Evolutionary conservation across 148 eudicot genomes (phyloP), one percentile per base, ranked within the genome.

Genomic region (Diospyros kaki): DNA sequence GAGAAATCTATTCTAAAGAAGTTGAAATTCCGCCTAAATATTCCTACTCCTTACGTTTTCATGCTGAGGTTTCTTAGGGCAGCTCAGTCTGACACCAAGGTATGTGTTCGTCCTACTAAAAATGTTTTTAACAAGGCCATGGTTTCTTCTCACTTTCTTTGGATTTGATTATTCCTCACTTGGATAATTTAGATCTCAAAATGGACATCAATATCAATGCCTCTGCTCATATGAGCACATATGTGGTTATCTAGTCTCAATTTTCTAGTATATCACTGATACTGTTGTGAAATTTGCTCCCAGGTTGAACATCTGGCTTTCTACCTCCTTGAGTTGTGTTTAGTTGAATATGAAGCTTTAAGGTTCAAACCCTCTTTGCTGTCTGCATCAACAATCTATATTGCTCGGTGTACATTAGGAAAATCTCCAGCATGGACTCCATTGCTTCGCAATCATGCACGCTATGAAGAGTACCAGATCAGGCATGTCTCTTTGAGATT

Each of bases 1-100:
- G 98, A 94, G 85, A 86, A 83, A 76, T 77, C 83, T 58, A 83
- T 94, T 17, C 81, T 94, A 56, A 86, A 74, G 89, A 84, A 82
- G 84, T 84, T 94, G 72, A 92, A 90, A 78, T 94, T 94, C 51
- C 93, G 98, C 68, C 72, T 94, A 73, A 92, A 89, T 84, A 77
- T 86, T 64, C 97, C 98, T 10, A 95, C 98, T 65, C 85, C 91
- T 63, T 95, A 90, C 65, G 91, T 92, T 73, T 95, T 95, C 83
- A 95, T 95, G 97, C 85, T 92, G 66, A 85, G 97, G 68, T 89
- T 95, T 73, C 91, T 92, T 54, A 95, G 84, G 84, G 98, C 98
- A 75, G 86, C 98, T 76, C 86, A 85, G 72, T 80, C 92, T 15
- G 91, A 82, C 75, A 81, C 69, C 77, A 86, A 87, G 96, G 98